phyloP scores from a whole-genome alignment of 768 basidiomycete species.

The Boletus reticulatus region DNA sequence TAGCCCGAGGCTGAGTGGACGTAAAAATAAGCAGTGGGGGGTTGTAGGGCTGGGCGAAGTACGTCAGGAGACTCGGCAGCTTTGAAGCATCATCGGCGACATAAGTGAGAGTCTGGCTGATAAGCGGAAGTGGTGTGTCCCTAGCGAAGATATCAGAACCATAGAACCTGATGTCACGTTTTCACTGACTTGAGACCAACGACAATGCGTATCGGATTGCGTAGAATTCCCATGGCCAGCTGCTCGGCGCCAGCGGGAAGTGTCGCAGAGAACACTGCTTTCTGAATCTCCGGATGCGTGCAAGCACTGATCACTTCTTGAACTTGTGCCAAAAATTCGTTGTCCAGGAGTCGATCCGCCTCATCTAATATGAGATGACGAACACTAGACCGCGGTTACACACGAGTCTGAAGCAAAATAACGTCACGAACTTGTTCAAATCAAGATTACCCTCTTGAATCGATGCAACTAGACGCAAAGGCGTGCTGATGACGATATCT shows the following conservation, averaged over 20 bases:
- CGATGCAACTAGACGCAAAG: slow-evolving; percentile 81
- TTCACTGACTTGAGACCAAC: slow-evolving; percentile 86
- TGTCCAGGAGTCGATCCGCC: slow-evolving; percentile 86
- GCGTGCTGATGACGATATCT: slow-evolving; percentile 94
- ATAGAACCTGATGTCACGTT: not conserved
- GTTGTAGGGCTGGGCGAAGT: slow-evolving; percentile 79
- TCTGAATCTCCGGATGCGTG: slow-evolving; percentile 65
- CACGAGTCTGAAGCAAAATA: not conserved
- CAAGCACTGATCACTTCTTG: slow-evolving; percentile 85
- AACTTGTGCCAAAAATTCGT: slow-evolving; percentile 85
- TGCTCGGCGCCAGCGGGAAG: slow-evolving; percentile 87
- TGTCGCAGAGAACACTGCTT: slow-evolving; percentile 93
- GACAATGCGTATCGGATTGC: slow-evolving; percentile 88
- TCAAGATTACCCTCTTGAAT: slow-evolving; percentile 66
- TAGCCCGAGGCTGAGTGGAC: slow-evolving; percentile 81
- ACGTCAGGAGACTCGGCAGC: slow-evolving; percentile 78
- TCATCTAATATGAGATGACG: slow-evolving; percentile 87
- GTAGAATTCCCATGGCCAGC: slow-evolving; percentile 80
- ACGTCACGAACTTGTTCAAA: slow-evolving; percentile 62
- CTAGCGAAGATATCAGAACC: slow-evolving; percentile 39
- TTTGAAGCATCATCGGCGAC: slow-evolving; percentile 95
- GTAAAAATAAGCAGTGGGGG: slow-evolving; percentile 93
- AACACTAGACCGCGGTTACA: slow-evolving; percentile 49
- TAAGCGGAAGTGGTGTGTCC: slow-evolving; percentile 92
- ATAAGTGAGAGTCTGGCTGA: slow-evolving; percentile 84